Evolutionary conservation across 2,329 filamentous ascomycete species (phyloP).

Genomic region (Pseudogymnoascus sp.): DNA sequence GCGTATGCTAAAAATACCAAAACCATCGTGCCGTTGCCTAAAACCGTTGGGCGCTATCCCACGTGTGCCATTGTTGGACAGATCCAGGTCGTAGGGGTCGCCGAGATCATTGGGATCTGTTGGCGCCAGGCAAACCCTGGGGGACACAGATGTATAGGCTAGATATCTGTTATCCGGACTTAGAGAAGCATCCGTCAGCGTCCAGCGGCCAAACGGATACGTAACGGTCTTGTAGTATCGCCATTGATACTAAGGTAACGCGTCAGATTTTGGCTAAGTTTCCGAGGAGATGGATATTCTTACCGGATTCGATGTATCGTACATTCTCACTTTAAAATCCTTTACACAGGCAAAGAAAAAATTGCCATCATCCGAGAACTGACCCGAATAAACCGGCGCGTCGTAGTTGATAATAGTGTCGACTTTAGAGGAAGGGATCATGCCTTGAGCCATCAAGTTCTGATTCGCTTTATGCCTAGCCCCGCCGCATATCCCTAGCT

Average conservation of each 20-base stretch:
- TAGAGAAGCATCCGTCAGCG: conserved; percentile 84
- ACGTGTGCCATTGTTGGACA: conserved; percentile 43
- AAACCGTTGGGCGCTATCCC: conserved; percentile 3
- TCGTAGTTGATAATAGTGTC: conserved; percentile 87
- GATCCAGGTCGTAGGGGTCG: conserved; percentile 72
- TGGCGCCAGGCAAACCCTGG: conserved; percentile 73
- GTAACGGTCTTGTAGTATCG: conserved; percentile 85
- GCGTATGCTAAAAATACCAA: conserved; percentile 78
- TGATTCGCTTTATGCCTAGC: conserved; percentile 52
- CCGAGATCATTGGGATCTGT: conserved; percentile 77
- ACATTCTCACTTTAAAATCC: conserved; percentile 93
- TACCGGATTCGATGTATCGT: conserved; percentile 81
- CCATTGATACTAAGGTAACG: conserved; percentile 59
- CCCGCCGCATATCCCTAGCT: conserved; percentile 62
- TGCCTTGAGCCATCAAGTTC: conserved; percentile 57
- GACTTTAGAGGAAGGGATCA: conserved; percentile 69
- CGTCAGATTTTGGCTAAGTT: background rate
- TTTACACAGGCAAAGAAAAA: conserved; percentile 92
- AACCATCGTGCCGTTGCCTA: conserved; percentile 27
- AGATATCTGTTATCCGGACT: conserved; percentile 88
- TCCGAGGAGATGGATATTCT: background rate
- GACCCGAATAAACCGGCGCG: conserved; percentile 81
- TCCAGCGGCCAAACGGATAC: conserved; percentile 88
- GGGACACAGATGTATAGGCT: conserved; percentile 83
- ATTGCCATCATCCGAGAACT: conserved; percentile 94